Evolutionary conservation across 2,329 filamentous ascomycete genomes (phyloP).

Genomic region (Phialophora expanda): DNA sequence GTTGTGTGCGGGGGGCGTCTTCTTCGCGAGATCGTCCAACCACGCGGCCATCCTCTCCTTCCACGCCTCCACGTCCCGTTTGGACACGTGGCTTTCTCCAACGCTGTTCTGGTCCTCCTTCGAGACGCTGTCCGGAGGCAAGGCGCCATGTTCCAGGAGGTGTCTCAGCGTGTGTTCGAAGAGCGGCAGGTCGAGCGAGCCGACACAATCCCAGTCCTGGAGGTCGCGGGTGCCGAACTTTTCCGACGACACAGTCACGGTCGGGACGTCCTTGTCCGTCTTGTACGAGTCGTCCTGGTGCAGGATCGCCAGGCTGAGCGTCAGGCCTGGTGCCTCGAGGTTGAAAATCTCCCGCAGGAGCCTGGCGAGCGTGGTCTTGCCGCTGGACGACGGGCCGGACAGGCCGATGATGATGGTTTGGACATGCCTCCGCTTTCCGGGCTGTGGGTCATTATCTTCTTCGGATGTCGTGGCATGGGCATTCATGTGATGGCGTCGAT

Average conservation of each 20-base stretch:
- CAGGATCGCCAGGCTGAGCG: constrained; percentile 67
- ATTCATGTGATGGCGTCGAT: background rate
- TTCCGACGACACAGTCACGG: constrained; percentile 55
- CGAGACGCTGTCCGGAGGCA: constrained; percentile 56
- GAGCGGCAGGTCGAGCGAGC: constrained; percentile 72
- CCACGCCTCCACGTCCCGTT: constrained; percentile 40
- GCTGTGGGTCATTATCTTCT: background rate
- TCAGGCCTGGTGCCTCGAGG: constrained; percentile 23
- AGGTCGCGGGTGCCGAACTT: constrained; percentile 54
- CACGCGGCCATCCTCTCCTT: constrained; percentile 28
- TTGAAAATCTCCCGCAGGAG: constrained; percentile 83
- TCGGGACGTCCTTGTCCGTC: constrained; percentile 64
- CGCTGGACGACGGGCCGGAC: constrained; percentile 87
- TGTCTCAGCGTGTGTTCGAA: constrained; percentile 71
- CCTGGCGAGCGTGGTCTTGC: constrained; percentile 91
- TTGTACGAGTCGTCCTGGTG: constrained; percentile 98
- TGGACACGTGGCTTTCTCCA: constrained; percentile 49
- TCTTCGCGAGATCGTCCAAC: constrained; percentile 35
- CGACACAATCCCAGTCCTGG: constrained; percentile 90
- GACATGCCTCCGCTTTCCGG: background rate
- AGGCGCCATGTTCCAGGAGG: constrained; percentile 68
- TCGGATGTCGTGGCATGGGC: background rate
- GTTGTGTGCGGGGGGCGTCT: background rate
- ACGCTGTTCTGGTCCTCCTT: constrained; percentile 66
- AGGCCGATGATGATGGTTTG: constrained; percentile 72